Evolutionary conservation across 2,329 filamentous ascomycete genomes (phyloP), one percentile per base, ranked within the genome.

Genomic region (Sporothrix sp.): DNA sequence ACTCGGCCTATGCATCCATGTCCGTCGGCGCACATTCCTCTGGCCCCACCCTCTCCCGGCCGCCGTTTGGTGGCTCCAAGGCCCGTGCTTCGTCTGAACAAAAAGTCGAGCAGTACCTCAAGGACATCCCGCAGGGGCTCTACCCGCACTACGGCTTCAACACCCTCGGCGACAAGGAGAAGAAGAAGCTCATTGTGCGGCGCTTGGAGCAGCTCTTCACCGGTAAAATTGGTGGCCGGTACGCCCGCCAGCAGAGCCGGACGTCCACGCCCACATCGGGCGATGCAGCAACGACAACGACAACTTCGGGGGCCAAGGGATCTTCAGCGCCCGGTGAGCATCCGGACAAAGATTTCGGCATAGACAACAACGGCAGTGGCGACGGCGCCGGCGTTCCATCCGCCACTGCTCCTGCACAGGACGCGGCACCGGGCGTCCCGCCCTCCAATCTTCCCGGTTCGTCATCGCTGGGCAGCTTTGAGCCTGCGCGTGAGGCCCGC

Each of bases 151-250:
- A 76, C 38, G 69, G 74, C 21, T 21, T 57, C 6, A 13, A 48
- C 25, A 63, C 70, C 0, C 78, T 89, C 76, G 81, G 81, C 0
- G 86, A 91, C 13, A 82, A 79, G 56, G 76, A 84, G 6, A 87
- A 80, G 68, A 88, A 87, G 69, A 87, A 82, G 61, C 61, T 89
- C 18, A 83, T 91, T 0, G 87, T 91, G 2, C 76, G 79, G 49
- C 76, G 85, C 2, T 65, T 94, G 6, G 87, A 94, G 60, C 85
- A 90, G 56, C 73, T 94, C 1, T 94, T 93, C 55, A 88, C 86
- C 0, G 87, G 87, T 3, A 85, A 83, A 60, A 71, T 74, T 16
- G 65, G 63, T 4, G 68, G 68, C 4, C 65, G 69, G 60, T 62
- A 71, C 66, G 42, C 57, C 30, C 59, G 55, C 33, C 62, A 56